These are phyloP conservation scores for Globisporangium rhizosaccharum DNA, from an alignment of 352 stramenopile genomes.

Conservation along the genomic window DNA sequence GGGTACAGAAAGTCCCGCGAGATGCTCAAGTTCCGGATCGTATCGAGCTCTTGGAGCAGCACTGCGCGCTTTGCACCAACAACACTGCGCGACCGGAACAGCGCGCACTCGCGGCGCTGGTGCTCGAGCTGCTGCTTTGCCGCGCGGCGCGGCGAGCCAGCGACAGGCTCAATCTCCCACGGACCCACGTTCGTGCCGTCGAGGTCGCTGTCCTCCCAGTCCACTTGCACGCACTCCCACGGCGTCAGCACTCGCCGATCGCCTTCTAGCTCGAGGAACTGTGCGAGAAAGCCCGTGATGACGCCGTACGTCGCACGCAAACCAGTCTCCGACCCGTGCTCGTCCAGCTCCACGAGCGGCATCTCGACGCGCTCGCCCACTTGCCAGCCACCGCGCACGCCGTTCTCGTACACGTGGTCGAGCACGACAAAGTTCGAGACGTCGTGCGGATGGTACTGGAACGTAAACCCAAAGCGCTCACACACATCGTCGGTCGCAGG, in stretches of 20 bases:
- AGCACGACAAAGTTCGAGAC: slow-evolving; percentile 82
- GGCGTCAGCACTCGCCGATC: slow-evolving; percentile 30
- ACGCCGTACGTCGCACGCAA: slow-evolving; percentile 60
- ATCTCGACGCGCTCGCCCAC: slow-evolving; percentile 70
- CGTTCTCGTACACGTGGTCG: slow-evolving; percentile 76
- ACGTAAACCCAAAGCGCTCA: slow-evolving; percentile 52
- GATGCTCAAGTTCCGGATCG: slow-evolving; percentile 64
- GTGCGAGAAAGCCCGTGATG: slow-evolving; percentile 39
- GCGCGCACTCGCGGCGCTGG: slow-evolving; percentile 23
- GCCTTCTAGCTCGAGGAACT: slow-evolving; percentile 13
- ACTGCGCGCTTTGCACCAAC: slow-evolving; percentile 35
- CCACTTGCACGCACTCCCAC: slow-evolving; percentile 73
- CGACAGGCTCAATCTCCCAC: slow-evolving; percentile 72
- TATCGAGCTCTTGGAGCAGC: slow-evolving; percentile 51
- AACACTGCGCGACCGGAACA: slow-evolving; percentile 52
- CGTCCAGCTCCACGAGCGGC: slow-evolving; percentile 62
- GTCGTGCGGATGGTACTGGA: slow-evolving; percentile 74
- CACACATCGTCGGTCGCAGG: slow-evolving; percentile 28
- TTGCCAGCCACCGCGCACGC: slow-evolving; percentile 66
- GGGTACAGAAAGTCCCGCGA: slow-evolving; percentile 78
- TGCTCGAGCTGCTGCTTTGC: slow-evolving; percentile 41
- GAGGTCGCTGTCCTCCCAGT: slow-evolving; percentile 68
- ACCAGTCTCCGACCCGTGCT: slow-evolving; percentile 48
- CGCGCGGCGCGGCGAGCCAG: slow-evolving; percentile 19
- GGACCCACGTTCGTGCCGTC: slow-evolving; percentile 65